phyloP scores from a whole-genome alignment of 2,329 filamentous ascomycete genomes.

The Venturia asperata region DNA sequence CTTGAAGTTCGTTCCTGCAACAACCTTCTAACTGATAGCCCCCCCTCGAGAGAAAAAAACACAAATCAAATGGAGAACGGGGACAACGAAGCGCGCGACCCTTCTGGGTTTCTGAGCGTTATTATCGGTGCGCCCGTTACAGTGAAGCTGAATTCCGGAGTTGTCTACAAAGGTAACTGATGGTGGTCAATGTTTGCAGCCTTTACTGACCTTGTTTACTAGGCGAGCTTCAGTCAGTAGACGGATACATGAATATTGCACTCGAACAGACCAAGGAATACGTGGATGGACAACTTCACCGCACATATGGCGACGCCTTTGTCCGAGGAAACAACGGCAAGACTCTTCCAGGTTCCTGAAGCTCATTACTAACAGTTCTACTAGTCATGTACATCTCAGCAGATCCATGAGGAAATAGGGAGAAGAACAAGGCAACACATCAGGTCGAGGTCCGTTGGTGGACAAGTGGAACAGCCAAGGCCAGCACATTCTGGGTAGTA shows the following conservation, averaged over 20 bases:
- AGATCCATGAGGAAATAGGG: constrained; percentile 21
- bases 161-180: constrained; percentile 84
- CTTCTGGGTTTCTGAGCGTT: constrained; percentile 84
- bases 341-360: constrained; percentile 13
- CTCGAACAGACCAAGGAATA: constrained; percentile 92
- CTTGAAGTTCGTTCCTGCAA: neutral
- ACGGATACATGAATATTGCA: constrained; percentile 99
- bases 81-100: constrained; percentile 73
- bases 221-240: constrained; percentile 95
- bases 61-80: constrained; percentile 65
- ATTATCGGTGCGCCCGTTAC: constrained; percentile 92
- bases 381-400: constrained; percentile 26
- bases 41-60: neutral
- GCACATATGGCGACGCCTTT: constrained; percentile 89
- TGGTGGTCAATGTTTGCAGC: neutral
- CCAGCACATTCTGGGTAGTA: neutral
- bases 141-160: constrained; percentile 97
- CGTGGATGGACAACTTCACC: constrained; percentile 73
- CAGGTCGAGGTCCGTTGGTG: neutral
- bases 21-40: no score
- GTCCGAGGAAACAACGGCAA: constrained; percentile 91
- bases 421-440: constrained; percentile 1
- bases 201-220: neutral
- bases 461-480: neutral
- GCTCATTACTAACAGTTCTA: constrained; percentile 11